These are phyloP conservation scores for Tieghemiomyces parasiticus DNA, from an alignment of 192 early-diverging fungal genomes.

Conservation along the genomic window DNA sequence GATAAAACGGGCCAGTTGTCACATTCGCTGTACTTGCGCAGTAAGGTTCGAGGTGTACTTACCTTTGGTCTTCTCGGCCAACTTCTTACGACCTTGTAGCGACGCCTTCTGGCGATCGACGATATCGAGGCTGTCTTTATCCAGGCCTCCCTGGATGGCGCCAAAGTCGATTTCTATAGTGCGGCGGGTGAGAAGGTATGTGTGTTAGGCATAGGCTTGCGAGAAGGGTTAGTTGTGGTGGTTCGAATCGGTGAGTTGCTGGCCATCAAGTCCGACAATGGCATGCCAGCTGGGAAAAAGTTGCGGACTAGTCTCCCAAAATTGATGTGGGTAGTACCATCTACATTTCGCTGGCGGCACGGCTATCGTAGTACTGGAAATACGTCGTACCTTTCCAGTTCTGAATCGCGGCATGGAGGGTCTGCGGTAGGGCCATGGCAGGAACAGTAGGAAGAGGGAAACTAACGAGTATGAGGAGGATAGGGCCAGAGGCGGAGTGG, in stretches of 20 bases:
- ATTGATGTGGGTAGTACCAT: too few species aligned
- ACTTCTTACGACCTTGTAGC: conserved; percentile 54
- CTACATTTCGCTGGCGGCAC: too few species aligned
- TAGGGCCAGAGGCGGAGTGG: too few species aligned
- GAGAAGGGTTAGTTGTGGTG: neutral
- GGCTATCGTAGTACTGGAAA: too few species aligned
- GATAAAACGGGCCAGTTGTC: neutral
- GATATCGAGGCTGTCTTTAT: conserved; percentile 57
- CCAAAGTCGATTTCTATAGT: conserved; percentile 38
- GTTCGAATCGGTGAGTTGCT: neutral
- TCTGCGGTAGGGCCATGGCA: neutral
- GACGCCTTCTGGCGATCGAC: conserved; percentile 76
- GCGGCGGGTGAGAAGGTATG: neutral
- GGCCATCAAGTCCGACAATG: neutral
- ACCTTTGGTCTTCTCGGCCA: conserved; percentile 83
- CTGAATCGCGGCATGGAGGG: neutral
- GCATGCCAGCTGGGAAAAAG: neutral
- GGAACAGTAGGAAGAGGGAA: neutral
- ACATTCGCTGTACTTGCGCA: too few species aligned
- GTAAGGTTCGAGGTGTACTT: too few species aligned
- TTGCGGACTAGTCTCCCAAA: neutral
- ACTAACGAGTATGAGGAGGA: neutral
- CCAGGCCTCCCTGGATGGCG: conserved; percentile 51
- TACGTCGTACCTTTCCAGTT: neutral
- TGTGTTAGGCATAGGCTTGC: neutral